Evolutionary conservation across 2,329 filamentous ascomycete genomes (phyloP).

Genomic region (Pestalotiopsis sp.): DNA sequence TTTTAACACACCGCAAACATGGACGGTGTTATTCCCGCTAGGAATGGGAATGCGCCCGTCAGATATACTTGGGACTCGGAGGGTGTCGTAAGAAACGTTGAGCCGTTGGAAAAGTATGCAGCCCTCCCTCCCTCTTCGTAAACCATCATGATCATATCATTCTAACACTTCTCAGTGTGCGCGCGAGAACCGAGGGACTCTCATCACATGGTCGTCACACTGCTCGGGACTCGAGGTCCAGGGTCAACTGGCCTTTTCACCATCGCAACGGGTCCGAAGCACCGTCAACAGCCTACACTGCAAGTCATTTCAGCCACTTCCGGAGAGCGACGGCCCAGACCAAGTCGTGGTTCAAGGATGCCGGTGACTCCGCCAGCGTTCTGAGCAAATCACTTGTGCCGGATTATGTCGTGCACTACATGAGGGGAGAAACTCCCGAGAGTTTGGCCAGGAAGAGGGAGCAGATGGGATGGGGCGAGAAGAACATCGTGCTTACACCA

Average conservation of each 20-base stretch:
- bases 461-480: conserved; percentile 34
- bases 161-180: conserved; percentile 4
- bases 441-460: conserved; percentile 48
- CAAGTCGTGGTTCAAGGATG: conserved; percentile 27
- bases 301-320: conserved; percentile 26
- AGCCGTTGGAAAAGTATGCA: conserved; percentile 30
- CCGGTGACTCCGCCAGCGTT: conserved; percentile 34
- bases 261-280: conserved; percentile 25
- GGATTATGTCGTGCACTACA: conserved; percentile 58
- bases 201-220: conserved; percentile 2
- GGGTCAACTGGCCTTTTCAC: conserved; percentile 19
- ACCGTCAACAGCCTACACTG: conserved; percentile 22
- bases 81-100: conserved; percentile 24
- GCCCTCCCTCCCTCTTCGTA: not conserved
- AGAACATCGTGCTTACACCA: conserved; percentile 33
- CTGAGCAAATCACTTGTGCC: conserved; percentile 49
- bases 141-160: not conserved
- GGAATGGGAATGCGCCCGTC: conserved; percentile 24
- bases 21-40: conserved; percentile 26
- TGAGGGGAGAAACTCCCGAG: conserved; percentile 58
- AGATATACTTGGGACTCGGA: conserved; percentile 28
- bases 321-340: conserved; percentile 27
- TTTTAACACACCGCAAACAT: conserved; percentile 19
- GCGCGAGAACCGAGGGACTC: not conserved
- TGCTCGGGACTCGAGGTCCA: conserved; percentile 1